These are phyloP conservation scores for Cyclostephanos invisitatus DNA, from an alignment of 108 stramenopile species.

Conservation along the genomic window DNA sequence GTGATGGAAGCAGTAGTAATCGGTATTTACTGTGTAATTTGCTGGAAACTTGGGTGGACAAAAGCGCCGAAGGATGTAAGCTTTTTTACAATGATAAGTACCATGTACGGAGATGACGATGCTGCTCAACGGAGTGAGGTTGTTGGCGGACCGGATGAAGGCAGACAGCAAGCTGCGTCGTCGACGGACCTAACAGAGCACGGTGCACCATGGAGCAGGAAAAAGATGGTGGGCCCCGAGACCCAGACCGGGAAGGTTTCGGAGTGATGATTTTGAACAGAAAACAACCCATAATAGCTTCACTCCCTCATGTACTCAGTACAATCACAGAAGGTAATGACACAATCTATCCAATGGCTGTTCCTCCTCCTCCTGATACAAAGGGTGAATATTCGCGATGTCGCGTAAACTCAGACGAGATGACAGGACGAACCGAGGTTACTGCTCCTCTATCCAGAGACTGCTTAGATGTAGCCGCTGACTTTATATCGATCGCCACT, in stretches of 20 bases:
- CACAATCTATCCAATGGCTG: slow-evolving; percentile 14
- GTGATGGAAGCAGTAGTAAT: slow-evolving; percentile 65
- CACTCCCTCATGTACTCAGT: slow-evolving; percentile 10
- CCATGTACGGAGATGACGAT: slow-evolving; percentile 67
- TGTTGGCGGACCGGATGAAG: slow-evolving; percentile 10
- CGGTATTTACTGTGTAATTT: slow-evolving; percentile 63
- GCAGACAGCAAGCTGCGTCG: background rate
- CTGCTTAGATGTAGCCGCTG: background rate
- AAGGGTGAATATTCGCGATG: slow-evolving; percentile 29
- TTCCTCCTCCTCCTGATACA: slow-evolving; percentile 15
- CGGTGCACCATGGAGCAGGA: background rate
- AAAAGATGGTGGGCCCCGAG: background rate
- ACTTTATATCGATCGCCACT: background rate
- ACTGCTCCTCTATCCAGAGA: slow-evolving; percentile 9
- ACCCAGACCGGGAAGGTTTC: too few species aligned
- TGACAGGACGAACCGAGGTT: slow-evolving; percentile 10
- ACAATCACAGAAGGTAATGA: slow-evolving; percentile 32
- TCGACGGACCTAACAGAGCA: background rate
- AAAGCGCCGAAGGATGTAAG: slow-evolving; percentile 74
- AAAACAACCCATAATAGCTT: slow-evolving; percentile 18
- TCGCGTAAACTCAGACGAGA: slow-evolving; percentile 31
- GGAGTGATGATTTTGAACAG: too few species aligned
- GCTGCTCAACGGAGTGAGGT: slow-evolving; percentile 9
- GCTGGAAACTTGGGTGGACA: slow-evolving; percentile 82
- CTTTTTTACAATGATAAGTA: slow-evolving; percentile 61